These are phyloP conservation scores for Plasmodium chabaudi DNA, from an alignment of 169 alveolate species.

Conservation along the genomic window DNA sequence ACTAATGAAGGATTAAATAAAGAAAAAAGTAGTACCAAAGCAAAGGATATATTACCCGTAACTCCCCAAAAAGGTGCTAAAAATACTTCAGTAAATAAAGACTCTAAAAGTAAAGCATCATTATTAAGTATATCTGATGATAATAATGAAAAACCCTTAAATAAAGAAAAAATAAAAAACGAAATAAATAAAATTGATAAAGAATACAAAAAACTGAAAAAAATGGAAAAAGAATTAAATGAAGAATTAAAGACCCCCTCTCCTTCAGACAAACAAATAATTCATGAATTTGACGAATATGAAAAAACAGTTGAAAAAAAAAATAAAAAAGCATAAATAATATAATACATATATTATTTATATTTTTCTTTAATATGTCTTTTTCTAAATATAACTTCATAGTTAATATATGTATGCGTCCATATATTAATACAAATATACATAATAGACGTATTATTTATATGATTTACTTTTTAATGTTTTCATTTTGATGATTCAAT, in stretches of 20 bases:
- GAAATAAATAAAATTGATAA: conserved; percentile 66
- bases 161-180: conserved; percentile 36
- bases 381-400: not conserved
- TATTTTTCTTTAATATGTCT: not conserved
- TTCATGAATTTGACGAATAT: conserved; percentile 62
- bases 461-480: not conserved
- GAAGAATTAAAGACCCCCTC: conserved; percentile 43
- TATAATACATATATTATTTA: not conserved
- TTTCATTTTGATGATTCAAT: not conserved
- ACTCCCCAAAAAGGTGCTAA: conserved; percentile 14
- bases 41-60: not conserved
- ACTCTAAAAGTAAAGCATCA: not conserved
- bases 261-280: conserved; percentile 62
- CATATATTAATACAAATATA: too few relatives aligned
- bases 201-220: conserved; percentile 60
- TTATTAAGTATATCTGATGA: conserved; percentile 45
- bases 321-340: conserved; percentile 3
- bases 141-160: conserved; percentile 15
- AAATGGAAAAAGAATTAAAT: conserved; percentile 59
- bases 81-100: conserved; percentile 12
- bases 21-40: not conserved
- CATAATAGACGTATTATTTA: not conserved
- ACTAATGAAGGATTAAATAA: conserved; percentile 9
- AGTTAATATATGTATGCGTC: too few relatives aligned
- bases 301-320: conserved; percentile 37